Base-by-base conservation (phyloP, 768 basidiomycete genomes). In the Amanita jacksonii region DNA sequence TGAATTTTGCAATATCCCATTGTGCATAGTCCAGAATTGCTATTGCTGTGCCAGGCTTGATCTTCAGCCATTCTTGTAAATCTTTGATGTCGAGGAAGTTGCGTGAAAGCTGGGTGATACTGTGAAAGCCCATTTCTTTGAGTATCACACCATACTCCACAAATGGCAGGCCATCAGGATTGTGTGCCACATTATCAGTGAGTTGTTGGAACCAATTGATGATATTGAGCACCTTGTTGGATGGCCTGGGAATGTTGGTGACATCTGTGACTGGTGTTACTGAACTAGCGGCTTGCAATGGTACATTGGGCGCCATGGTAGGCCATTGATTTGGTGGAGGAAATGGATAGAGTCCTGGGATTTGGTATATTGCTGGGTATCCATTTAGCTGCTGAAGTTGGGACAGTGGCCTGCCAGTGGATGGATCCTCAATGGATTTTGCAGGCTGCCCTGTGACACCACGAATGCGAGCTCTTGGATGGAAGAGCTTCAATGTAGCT, bases 11-110 rank as follows among this genome's bases (percentile, higher is more conserved):
- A 38, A 38, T 38, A 24, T 38, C 38, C 23, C 7, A 8, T 25
- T 38, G 3, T 27, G 44, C 44, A 38, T 45, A 48, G 18, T 48
- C 40, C 34, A 48, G 33, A 13, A 48, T 42, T 16, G 36, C 15
- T 36, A 48, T 22, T 23, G 35, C 46, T n/a, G 31, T 41, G 8
- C 46, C 46, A 6, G 36, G 33, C 27, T 47, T 24, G 24, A 43
- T 25, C 15, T 33, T 37, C 43, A 49, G 32, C 43, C 42, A 49
- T 22, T 32, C 36, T 28, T 36, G 33, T 31, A 49, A 41, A 13
- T 49, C 35, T 33, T 49, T 30, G 35, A 43, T 22, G n/a, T 19
- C 15, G 13, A 49, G 38, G 41, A 37, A 43, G 22, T 44, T 23
- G 10, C n/a, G 19, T 24, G 42, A 38, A 18, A 48, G 35, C 18